Evolutionary conservation across 2,329 filamentous ascomycete species (phyloP), one percentile per base, ranked within the genome.

Genomic region (Mollisiaceae sp.): DNA sequence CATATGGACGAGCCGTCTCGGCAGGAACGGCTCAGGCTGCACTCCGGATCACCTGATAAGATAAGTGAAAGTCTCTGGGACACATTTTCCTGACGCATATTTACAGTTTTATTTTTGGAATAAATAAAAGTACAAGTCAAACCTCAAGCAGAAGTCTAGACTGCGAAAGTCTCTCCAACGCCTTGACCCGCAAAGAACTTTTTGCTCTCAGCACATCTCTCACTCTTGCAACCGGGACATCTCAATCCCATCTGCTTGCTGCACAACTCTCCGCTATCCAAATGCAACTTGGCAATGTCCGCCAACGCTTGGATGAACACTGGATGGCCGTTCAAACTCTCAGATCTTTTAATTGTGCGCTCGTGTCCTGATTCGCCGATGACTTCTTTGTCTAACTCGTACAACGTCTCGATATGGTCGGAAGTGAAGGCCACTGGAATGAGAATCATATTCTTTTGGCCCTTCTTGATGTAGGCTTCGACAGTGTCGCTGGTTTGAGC

Each of bases 371-470:
- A 92, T 78, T 97, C 94, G 65, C 92, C 91, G 75, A 99, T 98
- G 45, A 99, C 93, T 79, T 99, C 95, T 73, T 92, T 85, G 77
- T 99, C 95, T 60, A 99, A 82, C 78, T 99, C 95, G 77, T 90
- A 98, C 0, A 99, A 83, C 0, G 95, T 99, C 81, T 99, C 95
- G 71, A 99, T 99, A 77, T 99, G 95, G 75, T 99, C 95, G n/a
- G 92, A 97, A 0, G 95, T 99, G 77, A 99, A 99, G 6, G 95
- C 95, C 70, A 99, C 96, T 0, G 95, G 95, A 63, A 99, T 93
- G 8, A 99, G 83, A 1, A 97, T 84, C 62, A 99, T 83, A 75
- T 99, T 93, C 63, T 90, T 97, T 75, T 97, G 92, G 0, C 94
- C 95, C 79, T 95, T 93, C 75, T 91, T 88, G 70, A 98, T 89